Percentiles rank a stretch among this genome's conserved stretches.
Evolutionary conservation across 2,329 filamentous ascomycete genomes (phyloP).

Genomic region (Fusarium drepaniforme): DNA sequence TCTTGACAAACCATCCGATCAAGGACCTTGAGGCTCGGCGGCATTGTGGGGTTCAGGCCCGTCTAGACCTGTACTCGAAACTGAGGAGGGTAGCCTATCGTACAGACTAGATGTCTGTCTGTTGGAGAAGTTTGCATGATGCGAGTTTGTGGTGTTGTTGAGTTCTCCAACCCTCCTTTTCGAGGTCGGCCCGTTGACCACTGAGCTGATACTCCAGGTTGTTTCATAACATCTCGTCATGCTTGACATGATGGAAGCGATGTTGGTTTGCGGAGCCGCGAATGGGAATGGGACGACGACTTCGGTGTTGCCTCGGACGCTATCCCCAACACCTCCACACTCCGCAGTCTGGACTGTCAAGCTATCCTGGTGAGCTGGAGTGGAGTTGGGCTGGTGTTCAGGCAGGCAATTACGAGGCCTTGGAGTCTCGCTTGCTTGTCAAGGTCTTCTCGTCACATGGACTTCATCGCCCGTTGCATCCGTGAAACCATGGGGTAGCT

Average conservation of each 20-base stretch:
- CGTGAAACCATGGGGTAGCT: not conserved
- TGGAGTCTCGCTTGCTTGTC: not conserved
- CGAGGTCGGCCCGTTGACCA: not conserved
- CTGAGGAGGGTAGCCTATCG: not conserved
- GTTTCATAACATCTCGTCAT: not conserved
- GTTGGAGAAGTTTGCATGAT: not conserved
- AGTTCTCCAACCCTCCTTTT: not conserved
- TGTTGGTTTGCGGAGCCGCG: not conserved
- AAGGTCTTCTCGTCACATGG: not conserved
- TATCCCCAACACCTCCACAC: not conserved
- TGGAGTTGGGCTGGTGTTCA: not conserved
- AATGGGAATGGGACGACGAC: not conserved
- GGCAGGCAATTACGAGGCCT: not conserved
- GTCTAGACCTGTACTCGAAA: slow-evolving; percentile 8
- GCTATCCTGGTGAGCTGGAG: not conserved
- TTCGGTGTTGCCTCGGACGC: not conserved
- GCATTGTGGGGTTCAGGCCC: slow-evolving; percentile 7
- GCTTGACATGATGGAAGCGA: not conserved
- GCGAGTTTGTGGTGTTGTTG: not conserved
- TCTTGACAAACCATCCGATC: not conserved
- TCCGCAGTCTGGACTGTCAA: not conserved
- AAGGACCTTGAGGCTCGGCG: slow-evolving; percentile 10
- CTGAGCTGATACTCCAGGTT: not conserved
- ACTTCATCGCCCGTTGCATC: not conserved
- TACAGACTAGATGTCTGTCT: not conserved